Base-by-base conservation (phyloP, 176 grass and related monocot genomes). In the Rhipidocladum racemiflorum region DNA sequence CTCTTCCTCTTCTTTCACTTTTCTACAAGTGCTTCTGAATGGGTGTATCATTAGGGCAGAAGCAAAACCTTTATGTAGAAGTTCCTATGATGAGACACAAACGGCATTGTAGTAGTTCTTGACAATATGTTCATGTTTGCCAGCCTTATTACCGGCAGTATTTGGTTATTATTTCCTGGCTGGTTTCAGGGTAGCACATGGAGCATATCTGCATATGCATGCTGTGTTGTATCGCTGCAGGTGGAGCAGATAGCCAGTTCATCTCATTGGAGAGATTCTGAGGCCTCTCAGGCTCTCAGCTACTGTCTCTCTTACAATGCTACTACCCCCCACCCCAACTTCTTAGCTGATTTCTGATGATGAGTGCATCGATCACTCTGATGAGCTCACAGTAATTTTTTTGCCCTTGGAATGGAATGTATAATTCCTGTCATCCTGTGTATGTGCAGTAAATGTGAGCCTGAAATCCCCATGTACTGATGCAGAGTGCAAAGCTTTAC, bases 401-500 rank as follows among this genome's bases (percentile, higher is more conserved):
- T 65, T 79, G 75, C 23, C 23, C 16, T 50, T 67, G 61, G 17
- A 75, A 67, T 72, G 17, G 20, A 51, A 71, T 71, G 30, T 28
- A 55, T 27, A 44, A 53, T 49, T 51, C 76, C 34, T 65, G 39
- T 40, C 39, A 40, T 40, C 7, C 10, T 72, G 6, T 30, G 65
- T 61, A 43, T 11, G 65, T 24, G 46, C 1, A 29, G 42, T 54
- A 74, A 46, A 59, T 74, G 51, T 61, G 40, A 68, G 14, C 50
- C 77, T 39, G 51, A 87, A 87, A 87, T 81, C 75, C 81, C 27
- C 77, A 55, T 64, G 72, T 46, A 63, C 82, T 85, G 72, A 72
- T 72, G 66, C 83, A 78, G 82, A 85, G 72, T 77, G 77, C 83
- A 70, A 81, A 30, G 45, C 65, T 82, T 89, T 86, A 77, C 78